phyloP scores from a whole-genome alignment of 1,284 basidiomycete genomes.

The Pisolithus thermaeus region DNA sequence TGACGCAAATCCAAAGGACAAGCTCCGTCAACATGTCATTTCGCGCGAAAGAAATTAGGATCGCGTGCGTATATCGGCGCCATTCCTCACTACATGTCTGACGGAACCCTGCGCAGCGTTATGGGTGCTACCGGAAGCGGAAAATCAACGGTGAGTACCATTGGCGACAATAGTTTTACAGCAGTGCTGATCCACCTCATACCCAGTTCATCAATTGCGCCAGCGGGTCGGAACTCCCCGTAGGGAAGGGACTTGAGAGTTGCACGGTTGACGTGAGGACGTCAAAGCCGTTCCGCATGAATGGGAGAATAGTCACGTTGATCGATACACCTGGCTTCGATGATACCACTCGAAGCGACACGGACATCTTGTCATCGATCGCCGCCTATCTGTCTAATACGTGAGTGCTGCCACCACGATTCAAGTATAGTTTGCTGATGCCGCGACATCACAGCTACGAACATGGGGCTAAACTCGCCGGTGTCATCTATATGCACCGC shows the following conservation, averaged over 20 bases:
- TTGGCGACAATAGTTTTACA: not conserved
- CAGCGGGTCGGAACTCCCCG: conserved; percentile 28
- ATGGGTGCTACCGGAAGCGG: conserved; percentile 43
- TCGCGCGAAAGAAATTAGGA: conserved; percentile 27
- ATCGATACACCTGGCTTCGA: conserved; percentile 40
- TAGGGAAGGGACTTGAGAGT: conserved; percentile 31
- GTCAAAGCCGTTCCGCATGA: conserved; percentile 28
- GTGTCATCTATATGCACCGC: conserved; percentile 51
- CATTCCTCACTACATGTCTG: not conserved
- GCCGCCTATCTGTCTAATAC: conserved; percentile 30
- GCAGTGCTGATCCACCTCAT: not conserved
- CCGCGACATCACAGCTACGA: conserved; percentile 28
- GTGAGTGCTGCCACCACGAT: conserved; percentile 14
- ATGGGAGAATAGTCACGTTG: conserved; percentile 29
- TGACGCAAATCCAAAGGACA: not conserved
- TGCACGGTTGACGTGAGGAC: conserved; percentile 29
- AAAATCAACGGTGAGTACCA: conserved; percentile 35
- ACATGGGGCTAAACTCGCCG: conserved; percentile 36
- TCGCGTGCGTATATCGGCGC: conserved; percentile 18
- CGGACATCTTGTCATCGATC: conserved; percentile 35
- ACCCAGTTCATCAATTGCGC: conserved; percentile 31
- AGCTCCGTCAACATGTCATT: conserved; percentile 17
- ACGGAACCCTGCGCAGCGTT: conserved; percentile 24
- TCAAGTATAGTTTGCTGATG: not conserved
- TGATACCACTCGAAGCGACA: conserved; percentile 32